Evolutionary conservation across 805 yeast genomes (phyloP).

Genomic region (Pichia ethanolica): DNA sequence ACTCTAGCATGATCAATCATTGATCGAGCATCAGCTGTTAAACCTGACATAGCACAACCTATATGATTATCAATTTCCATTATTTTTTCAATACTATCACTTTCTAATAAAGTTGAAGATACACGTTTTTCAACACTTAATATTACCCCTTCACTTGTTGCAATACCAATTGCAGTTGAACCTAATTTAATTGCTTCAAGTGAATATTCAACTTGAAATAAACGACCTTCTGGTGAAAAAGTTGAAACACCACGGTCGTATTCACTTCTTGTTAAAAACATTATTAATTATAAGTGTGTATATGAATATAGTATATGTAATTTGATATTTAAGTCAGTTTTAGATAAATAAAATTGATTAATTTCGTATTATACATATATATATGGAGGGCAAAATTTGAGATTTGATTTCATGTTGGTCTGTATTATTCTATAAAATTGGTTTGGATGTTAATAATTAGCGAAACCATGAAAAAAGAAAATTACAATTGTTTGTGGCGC

Average conservation of each 20-base stretch:
- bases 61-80: conserved; percentile 90
- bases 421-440: too few relatives aligned
- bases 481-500: too few relatives aligned
- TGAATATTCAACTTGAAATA: conserved; percentile 97
- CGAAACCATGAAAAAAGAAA: too few relatives aligned
- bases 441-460: too few relatives aligned
- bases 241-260: conserved; percentile 98
- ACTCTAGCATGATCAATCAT: conserved; percentile 98
- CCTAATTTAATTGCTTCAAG: conserved; percentile 94
- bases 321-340: not conserved
- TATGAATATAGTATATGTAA: not conserved
- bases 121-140: conserved; percentile 97
- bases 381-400: not conserved
- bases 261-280: conserved; percentile 99
- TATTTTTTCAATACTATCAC: conserved; percentile 90
- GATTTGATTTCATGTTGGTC: not conserved
- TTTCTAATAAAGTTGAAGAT: conserved; percentile 83
- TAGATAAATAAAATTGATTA: too few relatives aligned
- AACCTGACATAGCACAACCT: conserved; percentile 98
- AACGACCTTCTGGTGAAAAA: conserved; percentile 96
- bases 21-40: conserved; percentile 97
- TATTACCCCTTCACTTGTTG: conserved; percentile 92
- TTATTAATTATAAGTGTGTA: conserved; percentile 21
- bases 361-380: too few relatives aligned
- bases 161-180: conserved; percentile 96